These are phyloP conservation scores for Wakefieldia striispora DNA, from an alignment of 768 basidiomycete genomes.

Conservation along the genomic window DNA sequence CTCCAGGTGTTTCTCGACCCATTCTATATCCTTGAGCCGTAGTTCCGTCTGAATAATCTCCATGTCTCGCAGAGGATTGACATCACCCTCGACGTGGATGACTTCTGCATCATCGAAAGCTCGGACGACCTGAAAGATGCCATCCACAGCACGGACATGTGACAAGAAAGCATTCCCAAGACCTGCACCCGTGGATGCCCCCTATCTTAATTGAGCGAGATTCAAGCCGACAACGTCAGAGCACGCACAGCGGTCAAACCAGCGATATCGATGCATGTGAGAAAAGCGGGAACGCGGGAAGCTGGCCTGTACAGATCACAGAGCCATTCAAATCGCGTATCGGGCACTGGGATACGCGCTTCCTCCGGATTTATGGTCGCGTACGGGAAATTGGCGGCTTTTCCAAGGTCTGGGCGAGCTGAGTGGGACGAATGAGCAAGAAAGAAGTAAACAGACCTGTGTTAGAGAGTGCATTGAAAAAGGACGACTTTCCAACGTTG, in stretches of 20 bases:
- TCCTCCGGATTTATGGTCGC: constrained; percentile 92
- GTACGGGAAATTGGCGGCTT: constrained; percentile 97
- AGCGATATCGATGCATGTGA: constrained; percentile 98
- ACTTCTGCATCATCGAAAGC: constrained; percentile 99
- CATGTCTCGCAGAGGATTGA: constrained; percentile 95
- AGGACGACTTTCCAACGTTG: constrained; percentile 98
- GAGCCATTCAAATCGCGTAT: constrained; percentile 93
- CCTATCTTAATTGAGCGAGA: constrained; percentile 42
- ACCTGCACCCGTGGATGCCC: constrained; percentile 96
- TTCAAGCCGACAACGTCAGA: background rate
- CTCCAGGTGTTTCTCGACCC: constrained; percentile 92
- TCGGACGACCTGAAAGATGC: constrained; percentile 97
- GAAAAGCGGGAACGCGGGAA: constrained; percentile 85
- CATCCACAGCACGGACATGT: constrained; percentile 96
- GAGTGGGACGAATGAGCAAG: background rate
- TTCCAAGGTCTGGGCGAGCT: constrained; percentile 66
- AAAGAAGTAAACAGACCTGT: constrained; percentile 54
- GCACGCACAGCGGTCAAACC: constrained; percentile 84
- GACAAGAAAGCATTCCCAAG: constrained; percentile 97
- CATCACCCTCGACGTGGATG: constrained; percentile 98
- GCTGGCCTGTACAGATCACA: constrained; percentile 87
- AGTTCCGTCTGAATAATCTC: constrained; percentile 94
- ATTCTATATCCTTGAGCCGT: constrained; percentile 96
- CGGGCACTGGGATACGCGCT: constrained; percentile 95
- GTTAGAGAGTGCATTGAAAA: constrained; percentile 95